Evolutionary conservation across 2,329 filamentous ascomycete species (phyloP), one percentile per base, ranked within the genome.

Genomic region (Colletotrichum magnum): DNA sequence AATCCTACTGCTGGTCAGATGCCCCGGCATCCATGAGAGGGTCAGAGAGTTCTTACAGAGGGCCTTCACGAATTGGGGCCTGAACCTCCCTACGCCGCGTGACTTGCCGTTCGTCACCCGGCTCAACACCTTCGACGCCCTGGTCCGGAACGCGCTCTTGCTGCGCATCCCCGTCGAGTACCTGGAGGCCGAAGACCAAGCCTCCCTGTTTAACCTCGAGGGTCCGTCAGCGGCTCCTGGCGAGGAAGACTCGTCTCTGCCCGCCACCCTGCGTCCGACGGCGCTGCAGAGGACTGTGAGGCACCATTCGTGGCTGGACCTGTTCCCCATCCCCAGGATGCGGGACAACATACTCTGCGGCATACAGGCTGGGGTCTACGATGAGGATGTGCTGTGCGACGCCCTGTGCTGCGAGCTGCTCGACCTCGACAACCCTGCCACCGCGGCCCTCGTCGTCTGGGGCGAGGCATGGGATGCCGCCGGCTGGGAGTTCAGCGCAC

Each of bases 401-500:
- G 58, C 48, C 6, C 39, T 69, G 0, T 24, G 62, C 15, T 63
- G 66, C n/a, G 26, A 48, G 4, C 16, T 63, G 12, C 26, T 65
- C 21, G 54, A 58, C 6, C 39, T 28, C 1, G 47, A 36, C 0
- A 16, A 3, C 3, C 48, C 39, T 4, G 28, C 52, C 0, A 47
- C 26, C 2, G 48, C 56, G 28, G 71, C 24, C 47, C 47, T 65
- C 65, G 67, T 62, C 32, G 70, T 68, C 7, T 87, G 85, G 86
- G 83, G 84, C 0, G 81, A 85, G 5, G 76, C 85, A 0, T 83
- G 80, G 76, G 79, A 86, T 32, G 61, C 77, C 2, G 64, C 68
- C 0, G 81, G 79, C 10, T 88, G 86, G 86, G 86, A 88, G 70
- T 76, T 83, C 1, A 85, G 79, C 1, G 77, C 36, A 1, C 32